These are phyloP conservation scores for Penicillium steckii DNA, from an alignment of 495 filamentous ascomycete species.

Conservation along the genomic window DNA sequence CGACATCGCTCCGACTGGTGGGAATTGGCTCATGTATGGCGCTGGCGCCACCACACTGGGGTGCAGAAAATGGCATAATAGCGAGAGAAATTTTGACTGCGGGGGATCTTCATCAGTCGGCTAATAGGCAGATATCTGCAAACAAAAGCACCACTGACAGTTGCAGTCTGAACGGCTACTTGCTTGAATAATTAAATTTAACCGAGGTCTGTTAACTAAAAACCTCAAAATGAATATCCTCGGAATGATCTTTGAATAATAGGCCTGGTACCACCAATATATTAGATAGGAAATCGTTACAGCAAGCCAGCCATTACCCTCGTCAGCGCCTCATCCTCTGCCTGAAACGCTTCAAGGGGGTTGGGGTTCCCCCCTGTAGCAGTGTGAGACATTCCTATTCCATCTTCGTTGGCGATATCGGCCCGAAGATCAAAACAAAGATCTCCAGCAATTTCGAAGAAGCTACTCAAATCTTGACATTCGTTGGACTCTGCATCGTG, in stretches of 20 bases:
- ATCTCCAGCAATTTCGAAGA: constrained; percentile 44
- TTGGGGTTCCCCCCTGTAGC: constrained; percentile 8
- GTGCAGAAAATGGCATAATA: neutral
- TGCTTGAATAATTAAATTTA: no score
- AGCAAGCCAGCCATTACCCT: constrained; percentile 43
- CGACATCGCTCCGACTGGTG: constrained; percentile 17
- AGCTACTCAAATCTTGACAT: constrained; percentile 44
- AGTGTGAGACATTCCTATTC: constrained; percentile 10
- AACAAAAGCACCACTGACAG: neutral
- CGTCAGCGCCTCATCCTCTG: constrained; percentile 43
- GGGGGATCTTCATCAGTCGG: constrained; percentile 10
- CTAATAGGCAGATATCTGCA: neutral
- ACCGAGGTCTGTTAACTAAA: neutral
- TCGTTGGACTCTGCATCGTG: constrained; percentile 19
- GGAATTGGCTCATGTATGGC: constrained; percentile 2
- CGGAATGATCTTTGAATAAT: no score
- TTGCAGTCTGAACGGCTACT: neutral
- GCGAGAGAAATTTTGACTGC: neutral
- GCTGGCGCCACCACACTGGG: neutral
- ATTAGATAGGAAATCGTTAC: constrained; percentile 7
- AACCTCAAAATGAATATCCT: no score
- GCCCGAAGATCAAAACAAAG: constrained; percentile 34
- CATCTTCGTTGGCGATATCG: constrained; percentile 6
- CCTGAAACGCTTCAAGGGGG: constrained; percentile 33
- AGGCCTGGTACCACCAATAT: no score